Percentiles rank a stretch among this genome's conserved stretches.
phyloP scores from a whole-genome alignment of 768 basidiomycete species.

The Hydnomerulius pinastri region DNA sequence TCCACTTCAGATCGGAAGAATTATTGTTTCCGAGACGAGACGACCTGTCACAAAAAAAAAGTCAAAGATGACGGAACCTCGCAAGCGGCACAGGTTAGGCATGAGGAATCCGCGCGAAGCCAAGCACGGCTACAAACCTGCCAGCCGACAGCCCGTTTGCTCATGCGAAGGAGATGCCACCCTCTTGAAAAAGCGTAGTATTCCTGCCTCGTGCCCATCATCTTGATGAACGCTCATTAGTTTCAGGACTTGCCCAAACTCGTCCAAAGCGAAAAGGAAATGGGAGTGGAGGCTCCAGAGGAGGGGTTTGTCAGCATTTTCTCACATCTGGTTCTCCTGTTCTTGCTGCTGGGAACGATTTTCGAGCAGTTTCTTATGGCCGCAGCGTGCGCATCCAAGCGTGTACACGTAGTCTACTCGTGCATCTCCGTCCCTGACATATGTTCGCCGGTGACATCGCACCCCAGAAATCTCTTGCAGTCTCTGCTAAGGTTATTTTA shows the following conservation, averaged over 20 bases:
- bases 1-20: slow-evolving; percentile 6
- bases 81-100: slow-evolving; percentile 9
- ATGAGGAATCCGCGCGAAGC: slow-evolving; percentile 25
- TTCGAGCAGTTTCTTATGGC: not conserved
- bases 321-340: too few relatives aligned
- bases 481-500: not conserved
- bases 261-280: slow-evolving; percentile 2
- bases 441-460: not conserved
- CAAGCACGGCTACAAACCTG: slow-evolving; percentile 6
- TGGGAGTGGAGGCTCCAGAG: not conserved
- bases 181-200: slow-evolving; percentile 9
- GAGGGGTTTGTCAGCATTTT: too few relatives aligned
- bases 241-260: too few relatives aligned
- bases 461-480: not conserved
- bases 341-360: not conserved
- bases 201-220: slow-evolving; percentile 5
- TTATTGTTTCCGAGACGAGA: slow-evolving; percentile 22
- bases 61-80: slow-evolving; percentile 22
- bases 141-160: slow-evolving; percentile 9
- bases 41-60: slow-evolving; percentile 1
- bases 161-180: slow-evolving; percentile 2
- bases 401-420: not conserved
- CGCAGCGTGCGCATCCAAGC: not conserved
- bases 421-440: slow-evolving; percentile 4
- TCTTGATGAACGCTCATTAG: not conserved